Conservation (phyloP, 2,329 filamentous ascomycete species). For the Cladosporium sp. region DNA sequence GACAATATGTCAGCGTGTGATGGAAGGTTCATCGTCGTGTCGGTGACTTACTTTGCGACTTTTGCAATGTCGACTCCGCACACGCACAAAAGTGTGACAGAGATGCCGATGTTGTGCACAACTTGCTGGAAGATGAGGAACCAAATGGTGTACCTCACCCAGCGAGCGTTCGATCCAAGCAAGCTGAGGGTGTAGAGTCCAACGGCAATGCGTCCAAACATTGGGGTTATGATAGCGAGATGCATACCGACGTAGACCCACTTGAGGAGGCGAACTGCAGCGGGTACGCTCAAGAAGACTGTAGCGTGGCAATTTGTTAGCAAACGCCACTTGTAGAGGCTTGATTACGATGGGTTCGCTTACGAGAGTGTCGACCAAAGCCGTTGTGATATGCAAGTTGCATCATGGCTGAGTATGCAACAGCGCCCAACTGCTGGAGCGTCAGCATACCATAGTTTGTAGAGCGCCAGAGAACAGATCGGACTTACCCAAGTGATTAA, state of each 20-base stretch:
- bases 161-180: slow-evolving; percentile 1
- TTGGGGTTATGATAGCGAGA: slow-evolving; percentile 6
- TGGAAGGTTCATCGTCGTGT: background rate
- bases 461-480: background rate
- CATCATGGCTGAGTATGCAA: slow-evolving; percentile 2
- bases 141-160: slow-evolving; percentile 3
- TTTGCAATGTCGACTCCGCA: background rate
- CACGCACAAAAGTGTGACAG: background rate
- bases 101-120: slow-evolving; percentile 9
- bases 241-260: slow-evolving; percentile 11
- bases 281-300: slow-evolving; percentile 6
- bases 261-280: slow-evolving; percentile 1
- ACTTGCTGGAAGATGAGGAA: slow-evolving; percentile 2
- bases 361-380: slow-evolving; percentile 15
- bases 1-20: background rate
- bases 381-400: slow-evolving; percentile 16
- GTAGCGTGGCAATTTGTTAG: background rate
- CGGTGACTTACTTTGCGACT: slow-evolving; percentile 5
- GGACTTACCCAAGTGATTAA: slow-evolving; percentile 13
- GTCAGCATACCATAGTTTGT: background rate
- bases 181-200: slow-evolving; percentile 10
- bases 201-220: slow-evolving; percentile 13
- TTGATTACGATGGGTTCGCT: background rate
- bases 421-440: background rate
- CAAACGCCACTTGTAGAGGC: background rate